Base-by-base conservation (phyloP, 352 stramenopile species). In the Phytophthora sp. region DNA sequence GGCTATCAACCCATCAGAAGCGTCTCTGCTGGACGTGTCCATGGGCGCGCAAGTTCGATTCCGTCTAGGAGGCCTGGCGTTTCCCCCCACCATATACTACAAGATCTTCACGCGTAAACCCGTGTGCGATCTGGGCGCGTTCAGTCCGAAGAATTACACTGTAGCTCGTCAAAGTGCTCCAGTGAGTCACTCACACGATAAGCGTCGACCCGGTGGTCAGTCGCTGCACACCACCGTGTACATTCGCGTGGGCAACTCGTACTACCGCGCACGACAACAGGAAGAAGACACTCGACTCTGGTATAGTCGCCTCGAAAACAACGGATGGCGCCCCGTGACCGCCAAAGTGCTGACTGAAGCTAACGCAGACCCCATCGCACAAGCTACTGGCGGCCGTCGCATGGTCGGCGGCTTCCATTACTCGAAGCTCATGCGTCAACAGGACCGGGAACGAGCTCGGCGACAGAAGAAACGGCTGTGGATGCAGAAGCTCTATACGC, bases 51-150 rank as follows among this genome's bases (percentile, higher is more conserved):
- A 89, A 47, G 83, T 98, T 24, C 88, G 89, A 1, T 97, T 98
- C 58, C 84, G 92, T 2, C 80, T 98, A 31, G 92, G 92, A 2
- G 91, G 92, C 0, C 58, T 88, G 42, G 77, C 73, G 4, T 98
- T 98, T 70, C 92, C 92, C 7, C 92, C 92, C n/a, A 93, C 85
- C 16, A 96, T 98, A 49, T 98, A 97, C 83, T 98, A 98, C 83
- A 97, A 98, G 74, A 92, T 98, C 63, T 97, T 94, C 70, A 96
- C 89, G 16, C 82, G 89, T 21, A 77, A 77, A 31, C 82, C 91
- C 1, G 77, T 97, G 57, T 96, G 90, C 45, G 90, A 98, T 57
- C 76, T 98, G 7, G 91, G 92, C 44, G 83, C 91, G 7, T 98
- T 97, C 61, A 95, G 90, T 11, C 91, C 91, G 12, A 92, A 96